Evolutionary conservation across 192 early-diverging fungal genomes (phyloP).

Genomic region (Jimgerdemannia lactiflua): DNA sequence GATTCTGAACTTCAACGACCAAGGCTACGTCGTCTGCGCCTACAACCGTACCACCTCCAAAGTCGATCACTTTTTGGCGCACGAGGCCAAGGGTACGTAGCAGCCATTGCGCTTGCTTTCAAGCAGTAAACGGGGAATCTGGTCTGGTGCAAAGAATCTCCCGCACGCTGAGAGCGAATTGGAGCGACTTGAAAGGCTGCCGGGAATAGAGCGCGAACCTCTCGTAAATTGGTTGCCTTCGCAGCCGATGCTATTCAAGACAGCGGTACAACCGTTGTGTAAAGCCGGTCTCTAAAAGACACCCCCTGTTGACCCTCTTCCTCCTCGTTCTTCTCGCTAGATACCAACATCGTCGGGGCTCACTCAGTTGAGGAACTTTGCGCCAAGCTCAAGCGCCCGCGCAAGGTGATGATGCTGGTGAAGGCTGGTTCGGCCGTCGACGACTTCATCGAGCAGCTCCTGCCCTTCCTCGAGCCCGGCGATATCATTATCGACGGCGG

Average conservation of each 20-base stretch:
- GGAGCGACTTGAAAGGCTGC: no score
- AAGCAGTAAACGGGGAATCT: no score
- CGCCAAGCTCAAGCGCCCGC: conserved; percentile 89
- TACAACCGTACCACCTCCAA: conserved; percentile 96
- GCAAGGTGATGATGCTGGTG: conserved; percentile 98
- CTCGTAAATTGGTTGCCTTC: no score
- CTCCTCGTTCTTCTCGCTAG: conserved; percentile 40
- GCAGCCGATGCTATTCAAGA: no score
- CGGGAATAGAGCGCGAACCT: no score
- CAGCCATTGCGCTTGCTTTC: no score
- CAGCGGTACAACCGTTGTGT: no score
- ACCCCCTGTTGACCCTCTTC: no score
- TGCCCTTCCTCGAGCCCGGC: conserved; percentile 83
- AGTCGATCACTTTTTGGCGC: conserved; percentile 90
- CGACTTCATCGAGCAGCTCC: conserved; percentile 88
- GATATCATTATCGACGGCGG: conserved; percentile 99
- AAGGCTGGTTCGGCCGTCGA: conserved; percentile 96
- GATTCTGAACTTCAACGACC: conserved; percentile 98
- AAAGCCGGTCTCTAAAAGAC: no score
- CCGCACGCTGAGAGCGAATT: no score
- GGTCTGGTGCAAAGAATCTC: no score
- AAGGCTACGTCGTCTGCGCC: conserved; percentile 91
- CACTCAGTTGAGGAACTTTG: conserved; percentile 94
- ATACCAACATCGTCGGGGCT: conserved; percentile 91
- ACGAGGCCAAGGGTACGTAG: conserved; percentile 92